Percentiles rank a stretch among this genome's conserved stretches.
Conservation (phyloP, 2,329 filamentous ascomycete genomes). For the Beauveria caledonica region DNA sequence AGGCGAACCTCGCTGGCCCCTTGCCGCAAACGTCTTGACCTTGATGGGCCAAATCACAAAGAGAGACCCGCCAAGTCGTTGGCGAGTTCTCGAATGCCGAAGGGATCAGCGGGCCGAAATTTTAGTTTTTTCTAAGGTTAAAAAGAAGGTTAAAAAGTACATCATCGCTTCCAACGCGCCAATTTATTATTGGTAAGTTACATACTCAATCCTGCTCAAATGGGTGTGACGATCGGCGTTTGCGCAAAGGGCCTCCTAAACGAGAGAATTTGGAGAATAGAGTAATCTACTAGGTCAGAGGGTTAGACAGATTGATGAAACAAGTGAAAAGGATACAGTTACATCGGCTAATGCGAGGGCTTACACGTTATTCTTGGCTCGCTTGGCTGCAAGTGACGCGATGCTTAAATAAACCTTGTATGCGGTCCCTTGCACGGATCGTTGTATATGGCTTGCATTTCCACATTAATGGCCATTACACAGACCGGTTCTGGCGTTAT, state of each 20-base stretch:
- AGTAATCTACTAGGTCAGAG: too few relatives aligned
- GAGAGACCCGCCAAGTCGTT: not conserved
- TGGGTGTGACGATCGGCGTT: not conserved
- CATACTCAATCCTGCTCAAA: conserved; percentile 8
- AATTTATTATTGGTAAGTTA: not conserved
- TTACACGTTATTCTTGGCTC: not conserved
- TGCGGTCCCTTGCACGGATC: not conserved
- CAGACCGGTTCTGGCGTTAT: not conserved
- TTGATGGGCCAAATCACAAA: not conserved
- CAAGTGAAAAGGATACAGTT: too few relatives aligned
- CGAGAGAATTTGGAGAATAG: too few relatives aligned
- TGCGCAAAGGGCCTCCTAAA: not conserved
- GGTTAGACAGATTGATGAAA: too few relatives aligned
- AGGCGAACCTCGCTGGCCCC: not conserved
- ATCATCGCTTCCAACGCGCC: not conserved
- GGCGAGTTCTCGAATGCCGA: not conserved
- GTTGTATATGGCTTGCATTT: not conserved
- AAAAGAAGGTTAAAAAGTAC: too few relatives aligned
- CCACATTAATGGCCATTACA: conserved; percentile 1
- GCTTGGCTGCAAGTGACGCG: too few relatives aligned
- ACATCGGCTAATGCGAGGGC: not conserved
- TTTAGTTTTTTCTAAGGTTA: not conserved
- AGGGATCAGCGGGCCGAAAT: not conserved
- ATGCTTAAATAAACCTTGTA: too few relatives aligned
- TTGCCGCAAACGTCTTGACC: not conserved